Conservation (phyloP, 2,329 filamentous ascomycete genomes). For the Colletotrichum nymphaeae region DNA sequence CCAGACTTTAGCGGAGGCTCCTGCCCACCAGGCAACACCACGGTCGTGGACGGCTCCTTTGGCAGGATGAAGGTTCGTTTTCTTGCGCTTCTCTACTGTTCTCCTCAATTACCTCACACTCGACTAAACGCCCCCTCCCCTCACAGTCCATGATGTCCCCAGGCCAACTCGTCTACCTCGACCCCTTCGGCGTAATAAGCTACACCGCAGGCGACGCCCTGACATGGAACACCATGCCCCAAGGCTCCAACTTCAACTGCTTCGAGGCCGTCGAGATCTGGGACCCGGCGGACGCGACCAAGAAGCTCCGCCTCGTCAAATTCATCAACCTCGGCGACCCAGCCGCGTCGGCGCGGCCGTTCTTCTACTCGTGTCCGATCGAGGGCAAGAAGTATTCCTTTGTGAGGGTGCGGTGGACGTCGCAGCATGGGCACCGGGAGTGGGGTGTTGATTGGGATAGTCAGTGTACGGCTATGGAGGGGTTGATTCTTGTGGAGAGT, state of each 20-base stretch:
- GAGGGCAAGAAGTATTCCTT: not conserved
- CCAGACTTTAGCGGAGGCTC: slow-evolving; percentile 3
- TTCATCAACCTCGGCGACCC: not conserved
- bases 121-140: not conserved
- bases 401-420: not conserved
- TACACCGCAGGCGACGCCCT: slow-evolving; percentile 55
- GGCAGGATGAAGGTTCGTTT: slow-evolving; percentile 41
- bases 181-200: slow-evolving; percentile 62
- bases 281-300: slow-evolving; percentile 22
- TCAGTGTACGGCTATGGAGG: slow-evolving; percentile 47
- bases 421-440: not conserved
- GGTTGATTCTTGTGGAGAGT: slow-evolving; percentile 43
- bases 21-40: slow-evolving; percentile 43
- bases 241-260: slow-evolving; percentile 60
- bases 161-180: slow-evolving; percentile 71
- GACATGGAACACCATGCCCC: slow-evolving; percentile 64
- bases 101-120: no score
- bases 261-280: slow-evolving; percentile 52
- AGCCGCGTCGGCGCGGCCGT: slow-evolving; percentile 32
- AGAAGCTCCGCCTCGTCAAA: not conserved
- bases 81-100: no score
- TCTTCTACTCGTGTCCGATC: slow-evolving; percentile 12
- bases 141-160: slow-evolving; percentile 57
- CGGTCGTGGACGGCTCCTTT: slow-evolving; percentile 44
- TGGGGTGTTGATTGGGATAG: not conserved